phyloP scores from a whole-genome alignment of 2,329 filamentous ascomycete species.

The Venturia pyrina region DNA sequence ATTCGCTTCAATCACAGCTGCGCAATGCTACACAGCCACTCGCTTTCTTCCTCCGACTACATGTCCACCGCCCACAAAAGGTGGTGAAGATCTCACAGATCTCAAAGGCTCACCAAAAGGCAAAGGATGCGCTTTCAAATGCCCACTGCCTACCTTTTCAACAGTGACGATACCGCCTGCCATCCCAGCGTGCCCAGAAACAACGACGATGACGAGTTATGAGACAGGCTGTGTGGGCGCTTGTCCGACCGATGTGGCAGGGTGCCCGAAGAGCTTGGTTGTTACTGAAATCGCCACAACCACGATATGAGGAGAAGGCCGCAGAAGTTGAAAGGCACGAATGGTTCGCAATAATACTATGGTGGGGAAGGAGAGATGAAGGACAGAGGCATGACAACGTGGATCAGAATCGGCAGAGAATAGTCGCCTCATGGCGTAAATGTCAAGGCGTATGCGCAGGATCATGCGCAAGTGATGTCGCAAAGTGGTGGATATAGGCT shows the following conservation, averaged over 20 bases:
- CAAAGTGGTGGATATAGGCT: neutral
- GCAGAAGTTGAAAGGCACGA: neutral
- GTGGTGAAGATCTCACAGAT: neutral
- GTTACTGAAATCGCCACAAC: neutral
- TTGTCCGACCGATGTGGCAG: neutral
- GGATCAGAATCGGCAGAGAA: too few relatives aligned
- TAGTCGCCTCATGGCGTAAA: too few relatives aligned
- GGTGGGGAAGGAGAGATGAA: neutral
- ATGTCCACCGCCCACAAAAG: neutral
- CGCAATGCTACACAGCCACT: conserved; percentile 1
- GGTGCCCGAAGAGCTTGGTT: neutral
- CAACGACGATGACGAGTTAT: neutral
- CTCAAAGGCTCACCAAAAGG: neutral
- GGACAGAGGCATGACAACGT: too few relatives aligned
- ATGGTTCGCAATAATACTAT: neutral
- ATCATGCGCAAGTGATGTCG: too few relatives aligned
- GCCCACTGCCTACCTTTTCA: neutral
- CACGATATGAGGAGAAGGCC: neutral
- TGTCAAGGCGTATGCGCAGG: neutral
- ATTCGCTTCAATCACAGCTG: neutral
- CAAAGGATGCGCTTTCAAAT: neutral
- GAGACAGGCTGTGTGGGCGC: neutral
- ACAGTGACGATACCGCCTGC: neutral
- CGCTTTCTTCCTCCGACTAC: neutral
- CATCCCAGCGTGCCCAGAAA: neutral